Percentiles rank a stretch among this genome's conserved stretches.
phyloP scores from a whole-genome alignment of 257 asterid genomes.

The Catharanthus roseus region DNA sequence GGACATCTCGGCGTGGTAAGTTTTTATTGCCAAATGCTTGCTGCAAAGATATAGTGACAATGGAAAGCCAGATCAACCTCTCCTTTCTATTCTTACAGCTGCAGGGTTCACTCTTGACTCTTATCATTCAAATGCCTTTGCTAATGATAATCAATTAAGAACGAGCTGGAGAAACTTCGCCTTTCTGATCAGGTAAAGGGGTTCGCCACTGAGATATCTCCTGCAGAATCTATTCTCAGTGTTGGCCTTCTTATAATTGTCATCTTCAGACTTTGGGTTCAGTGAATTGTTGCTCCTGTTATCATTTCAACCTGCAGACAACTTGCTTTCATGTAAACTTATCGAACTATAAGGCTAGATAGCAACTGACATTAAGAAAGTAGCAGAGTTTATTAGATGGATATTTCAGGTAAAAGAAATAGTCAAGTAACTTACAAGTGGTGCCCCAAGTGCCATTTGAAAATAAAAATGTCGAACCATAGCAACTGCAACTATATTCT shows the following conservation, averaged over 20 bases:
- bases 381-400: too few relatives aligned
- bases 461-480: constrained; percentile 81
- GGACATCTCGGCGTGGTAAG: too few relatives aligned
- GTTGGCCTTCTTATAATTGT: constrained; percentile 69
- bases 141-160: constrained; percentile 11
- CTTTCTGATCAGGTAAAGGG: constrained; percentile 37
- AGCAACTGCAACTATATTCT: constrained; percentile 77
- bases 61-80: not conserved
- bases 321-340: too few relatives aligned
- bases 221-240: constrained; percentile 32
- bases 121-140: too few relatives aligned
- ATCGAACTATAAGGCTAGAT: too few relatives aligned
- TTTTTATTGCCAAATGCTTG: too few relatives aligned
- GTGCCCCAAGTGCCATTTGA: constrained; percentile 86
- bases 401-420: not conserved
- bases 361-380: too few relatives aligned
- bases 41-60: too few relatives aligned
- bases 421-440: constrained; percentile 63
- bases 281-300: constrained; percentile 97
- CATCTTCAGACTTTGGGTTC: constrained; percentile 85
- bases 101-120: too few relatives aligned
- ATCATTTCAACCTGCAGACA: constrained; percentile 81
- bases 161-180: constrained; percentile 41
- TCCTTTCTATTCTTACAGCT: not conserved
- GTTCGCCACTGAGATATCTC: constrained; percentile 24